phyloP scores from a whole-genome alignment of 805 yeast species.

The Dipodascus geniculatus region DNA sequence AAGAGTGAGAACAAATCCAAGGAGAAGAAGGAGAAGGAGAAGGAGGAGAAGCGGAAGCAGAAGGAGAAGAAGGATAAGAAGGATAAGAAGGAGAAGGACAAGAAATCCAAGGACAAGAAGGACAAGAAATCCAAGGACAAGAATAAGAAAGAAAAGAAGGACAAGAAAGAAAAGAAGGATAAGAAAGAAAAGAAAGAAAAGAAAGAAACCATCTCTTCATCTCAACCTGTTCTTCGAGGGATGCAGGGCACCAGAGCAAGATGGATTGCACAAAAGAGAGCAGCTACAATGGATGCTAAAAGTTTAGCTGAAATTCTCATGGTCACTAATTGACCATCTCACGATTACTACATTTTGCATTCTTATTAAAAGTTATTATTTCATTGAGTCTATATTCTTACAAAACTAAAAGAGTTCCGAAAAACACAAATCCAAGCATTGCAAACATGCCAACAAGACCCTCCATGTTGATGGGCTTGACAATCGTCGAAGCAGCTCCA shows the following conservation, averaged over 20 bases:
- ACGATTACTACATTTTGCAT: neutral
- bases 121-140: constrained; percentile 19
- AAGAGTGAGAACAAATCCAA: constrained; percentile 9
- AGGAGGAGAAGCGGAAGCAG: constrained; percentile 17
- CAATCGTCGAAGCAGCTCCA: constrained; percentile 5
- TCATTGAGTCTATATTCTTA: too few species aligned
- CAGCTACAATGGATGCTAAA: constrained; percentile 80
- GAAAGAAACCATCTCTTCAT: constrained; percentile 12
- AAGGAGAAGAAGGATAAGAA: constrained; percentile 16
- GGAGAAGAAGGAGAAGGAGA: constrained; percentile 17
- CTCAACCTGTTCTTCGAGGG: constrained; percentile 30
- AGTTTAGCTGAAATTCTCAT: constrained; percentile 88
- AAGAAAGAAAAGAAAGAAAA: constrained; percentile 24
- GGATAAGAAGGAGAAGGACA: constrained; percentile 20
- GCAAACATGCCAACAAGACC: constrained; percentile 53
- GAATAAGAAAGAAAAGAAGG: constrained; percentile 22
- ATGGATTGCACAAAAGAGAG: constrained; percentile 83
- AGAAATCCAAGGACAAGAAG: constrained; percentile 19
- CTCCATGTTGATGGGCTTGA: constrained; percentile 60
- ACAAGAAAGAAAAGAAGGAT: constrained; percentile 22
- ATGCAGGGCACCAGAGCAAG: constrained; percentile 67
- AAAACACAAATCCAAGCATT: neutral
- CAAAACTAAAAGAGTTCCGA: neutral
- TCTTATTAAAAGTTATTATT: too few species aligned
- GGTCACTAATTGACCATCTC: constrained; percentile 32